Evolutionary conservation across 371 early-diverging fungal species (phyloP), one percentile per base, ranked within the genome.

Genomic region (Mucor circinelloides): DNA sequence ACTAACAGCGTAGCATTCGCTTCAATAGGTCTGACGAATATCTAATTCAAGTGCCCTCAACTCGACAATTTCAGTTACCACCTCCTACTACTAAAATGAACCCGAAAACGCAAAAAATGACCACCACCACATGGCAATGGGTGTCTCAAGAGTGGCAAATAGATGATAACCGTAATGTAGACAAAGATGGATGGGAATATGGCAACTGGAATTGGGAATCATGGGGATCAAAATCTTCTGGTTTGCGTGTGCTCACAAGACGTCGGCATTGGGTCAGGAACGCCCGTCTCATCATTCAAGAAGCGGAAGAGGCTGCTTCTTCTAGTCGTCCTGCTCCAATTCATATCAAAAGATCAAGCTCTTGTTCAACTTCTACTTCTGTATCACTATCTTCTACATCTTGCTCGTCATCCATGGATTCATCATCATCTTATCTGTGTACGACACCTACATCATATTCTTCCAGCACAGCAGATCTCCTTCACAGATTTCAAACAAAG

Each of bases 151-250:
- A 64, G 6, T 73, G 74, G 74, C 61, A 67, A 44, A 65, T 68
- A 19, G 66, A 72, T n/a, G 40, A 55, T 10, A 55, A 66, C 36
- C 48, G 42, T 7, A 59, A 66, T 60, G 63, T 63, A 32, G 70
- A 67, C 34, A 56, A 67, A 52, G 54, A 67, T n/a, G 70, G 70
- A 0, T 73, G 70, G 70, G 74, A 73, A 44, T 73, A 73, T 54
- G 74, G 74, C 28, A 52, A 50, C 7, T 70, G 58, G 38, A 67
- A 67, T 30, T 73, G 74, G 74, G 50, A 63, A 48, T 10, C 27
- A 7, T 67, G 67, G 67, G 38, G 64, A 6, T 27, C 63, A 6
- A 36, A 42, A 34, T 58, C 67, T 19, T 31, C 59, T 56, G 64
- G 67, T 12, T 25, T 67, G 44, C 52, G 46, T n/a, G 52, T 66